Base-by-base conservation (phyloP, 805 yeast species). In the Teunomyces cretensis region DNA sequence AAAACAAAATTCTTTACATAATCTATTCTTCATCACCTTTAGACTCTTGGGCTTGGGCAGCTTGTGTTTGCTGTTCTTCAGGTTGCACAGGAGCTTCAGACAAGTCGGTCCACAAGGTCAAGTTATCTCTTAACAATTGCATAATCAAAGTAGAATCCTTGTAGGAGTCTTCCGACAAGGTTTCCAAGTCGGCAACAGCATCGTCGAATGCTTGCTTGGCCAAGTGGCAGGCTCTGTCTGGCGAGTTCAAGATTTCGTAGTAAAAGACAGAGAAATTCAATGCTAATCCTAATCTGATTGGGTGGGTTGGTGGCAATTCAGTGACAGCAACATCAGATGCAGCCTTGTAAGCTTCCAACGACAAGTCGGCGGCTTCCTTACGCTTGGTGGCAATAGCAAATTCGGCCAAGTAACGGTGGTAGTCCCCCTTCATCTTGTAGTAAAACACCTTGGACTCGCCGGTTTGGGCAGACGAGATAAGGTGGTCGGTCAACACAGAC, bases 151-250 rank as follows among this genome's bases (percentile, higher is more conserved):
- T 94, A 53, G 97, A 90, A 73, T 92, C 99, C 75, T 92, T 94
- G 84, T 94, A 92, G 57, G 96, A 87, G 77, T 92, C 99, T 76
- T 92, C 99, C 38, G 96, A 88, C 67, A 92, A 80, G 56, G 97
- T 88, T 75, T 92, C 99, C 69, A 92, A 83, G 76, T 94, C 98
- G 54, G 99, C 97, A 68, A 92, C 95, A 54, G 99, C 99, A 67
- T 92, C 98, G 72, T 92, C 99, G 60, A 94, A 92, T 32, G 99
- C 98, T 76, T 92, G 97, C 75, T 92, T 94, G 63, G 99, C 99
- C 70, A 92, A 83, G 70, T 91, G 96, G 73, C 99, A 92, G 59
- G 99, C 99, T 73, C 96, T 88, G 70, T 92, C 97, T 61, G 99
- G 98, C 48, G 97, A 88, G 75, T 92, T 91, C 74, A 91, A 86